Conservation (phyloP, 805 yeast species). For the Lachancea waltii region DNA sequence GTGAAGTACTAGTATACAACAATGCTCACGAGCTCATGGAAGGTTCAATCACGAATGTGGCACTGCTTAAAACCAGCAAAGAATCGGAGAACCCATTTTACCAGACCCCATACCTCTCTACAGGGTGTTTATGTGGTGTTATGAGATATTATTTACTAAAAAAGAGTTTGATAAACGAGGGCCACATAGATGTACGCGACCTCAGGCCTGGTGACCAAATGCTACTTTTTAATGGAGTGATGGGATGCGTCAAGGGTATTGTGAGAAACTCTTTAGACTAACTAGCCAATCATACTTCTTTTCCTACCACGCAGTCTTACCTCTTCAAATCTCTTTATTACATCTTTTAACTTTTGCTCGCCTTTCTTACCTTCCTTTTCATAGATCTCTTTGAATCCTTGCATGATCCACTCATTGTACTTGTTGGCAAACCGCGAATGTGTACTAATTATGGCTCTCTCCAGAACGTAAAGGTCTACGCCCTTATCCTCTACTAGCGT, state of each 20-base stretch:
- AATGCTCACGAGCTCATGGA: conserved; percentile 59
- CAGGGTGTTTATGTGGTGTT: conserved; percentile 85
- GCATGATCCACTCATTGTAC: conserved; percentile 64
- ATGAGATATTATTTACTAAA: conserved; percentile 58
- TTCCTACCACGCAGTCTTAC: conserved; percentile 91
- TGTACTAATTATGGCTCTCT: conserved; percentile 84
- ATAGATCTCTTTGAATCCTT: conserved; percentile 53
- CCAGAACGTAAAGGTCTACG: conserved; percentile 92
- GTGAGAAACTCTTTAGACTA: conserved; percentile 27
- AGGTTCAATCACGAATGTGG: conserved; percentile 78
- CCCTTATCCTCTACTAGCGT: conserved; percentile 85
- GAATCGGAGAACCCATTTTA: conserved; percentile 40
- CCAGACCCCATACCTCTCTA: conserved; percentile 72
- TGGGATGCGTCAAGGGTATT: conserved; percentile 66
- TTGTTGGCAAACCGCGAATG: conserved; percentile 66
- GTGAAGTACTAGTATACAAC: conserved; percentile 71
- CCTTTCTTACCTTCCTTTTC: conserved; percentile 30
- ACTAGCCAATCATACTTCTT: conserved; percentile 83
- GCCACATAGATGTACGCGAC: conserved; percentile 37
- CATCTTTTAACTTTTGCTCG: conserved; percentile 42
- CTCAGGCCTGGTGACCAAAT: conserved; percentile 61
- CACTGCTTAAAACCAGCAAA: conserved; percentile 36
- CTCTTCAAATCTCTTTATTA: conserved; percentile 61
- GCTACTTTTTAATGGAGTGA: conserved; percentile 71
- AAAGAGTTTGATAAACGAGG: conserved; percentile 49